These are phyloP conservation scores for Trichocladium antarcticum DNA, from an alignment of 495 filamentous ascomycete species.

Conservation along the genomic window DNA sequence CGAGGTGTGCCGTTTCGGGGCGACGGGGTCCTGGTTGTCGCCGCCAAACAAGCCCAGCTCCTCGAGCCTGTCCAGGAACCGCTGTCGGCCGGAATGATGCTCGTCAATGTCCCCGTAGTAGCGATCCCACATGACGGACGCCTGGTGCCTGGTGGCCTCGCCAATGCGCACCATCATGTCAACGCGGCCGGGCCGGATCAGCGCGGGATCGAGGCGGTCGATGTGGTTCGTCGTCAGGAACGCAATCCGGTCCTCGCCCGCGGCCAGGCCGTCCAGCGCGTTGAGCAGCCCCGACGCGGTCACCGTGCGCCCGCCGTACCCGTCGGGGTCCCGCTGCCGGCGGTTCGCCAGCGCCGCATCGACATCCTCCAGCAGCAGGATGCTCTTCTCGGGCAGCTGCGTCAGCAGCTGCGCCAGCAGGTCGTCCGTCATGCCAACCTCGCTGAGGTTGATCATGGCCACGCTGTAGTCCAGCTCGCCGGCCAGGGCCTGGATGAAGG, in stretches of 20 bases:
- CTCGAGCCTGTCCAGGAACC: constrained; percentile 41
- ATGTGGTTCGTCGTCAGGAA: constrained; percentile 95
- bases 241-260: constrained; percentile 82
- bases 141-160: constrained; percentile 75
- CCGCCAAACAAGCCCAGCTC: constrained; percentile 40
- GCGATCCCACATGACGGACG: constrained; percentile 78
- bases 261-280: constrained; percentile 88
- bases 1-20: constrained; percentile 50
- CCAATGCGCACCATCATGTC: constrained; percentile 89
- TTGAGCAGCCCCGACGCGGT: constrained; percentile 93
- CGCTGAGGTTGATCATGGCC: constrained; percentile 84
- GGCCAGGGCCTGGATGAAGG: constrained; percentile 90
- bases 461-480: constrained; percentile 90
- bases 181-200: constrained; percentile 83
- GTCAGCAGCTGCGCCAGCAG: constrained; percentile 78
- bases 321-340: constrained; percentile 66
- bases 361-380: constrained; percentile 86
- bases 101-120: constrained; percentile 80
- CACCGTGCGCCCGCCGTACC: constrained; percentile 80
- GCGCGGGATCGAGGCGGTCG: constrained; percentile 74
- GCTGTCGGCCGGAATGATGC: constrained; percentile 44
- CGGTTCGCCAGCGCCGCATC: constrained; percentile 85
- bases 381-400: constrained; percentile 73
- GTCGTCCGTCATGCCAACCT: constrained; percentile 88
- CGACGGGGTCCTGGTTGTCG: constrained; percentile 26